Evolutionary conservation across 441 rosid genomes (phyloP), one percentile per base, ranked within the genome.

Genomic region (Corymbia citriodora): DNA sequence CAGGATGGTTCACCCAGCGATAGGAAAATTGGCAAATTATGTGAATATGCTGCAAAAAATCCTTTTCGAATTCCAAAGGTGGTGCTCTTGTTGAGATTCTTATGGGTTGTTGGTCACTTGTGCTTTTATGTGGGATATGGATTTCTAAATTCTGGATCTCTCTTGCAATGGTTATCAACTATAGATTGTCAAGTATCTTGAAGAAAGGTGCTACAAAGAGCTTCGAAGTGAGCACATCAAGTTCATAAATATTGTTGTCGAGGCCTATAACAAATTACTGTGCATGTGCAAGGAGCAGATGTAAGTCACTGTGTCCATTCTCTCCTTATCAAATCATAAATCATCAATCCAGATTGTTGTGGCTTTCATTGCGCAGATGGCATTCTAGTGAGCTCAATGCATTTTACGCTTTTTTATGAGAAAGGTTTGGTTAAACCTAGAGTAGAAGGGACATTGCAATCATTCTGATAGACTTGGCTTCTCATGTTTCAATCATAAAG

Each of bases 51-150:
- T 92, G 97, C 98, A 0, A 96, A 93, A 91, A 98, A 98, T 87
- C 99, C 99, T 21, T 93, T 95, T 88, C 96, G 99, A 85, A 98
- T 98, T 88, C 99, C 99, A 29, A 98, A 96, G 99, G 99, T 97
- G 91, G 50, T 72, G 11, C 68, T 87, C 89, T 54, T 79, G 48
- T 87, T 81, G 53, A 87, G 49, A 63, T 74, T n/a, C 68, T 31
- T 27, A 83, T 54, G 87, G 87, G 53, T 48, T 49, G 90, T 52
- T 87, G 88, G 86, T 88, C 79, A 85, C 33, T 90, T 45, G 55
- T 53, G 45, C 50, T 29, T 21, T 52, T 89, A 23, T 40, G 87
- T 50, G 90, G 27, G 57, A 31, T 81, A 45, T 79, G 85, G 85
- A n/a, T 79, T 45, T 79, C 52, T 45, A 79, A 79, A 45, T 45